Conservation (phyloP, 345 rosid genomes). For the Brassica incana region DNA sequence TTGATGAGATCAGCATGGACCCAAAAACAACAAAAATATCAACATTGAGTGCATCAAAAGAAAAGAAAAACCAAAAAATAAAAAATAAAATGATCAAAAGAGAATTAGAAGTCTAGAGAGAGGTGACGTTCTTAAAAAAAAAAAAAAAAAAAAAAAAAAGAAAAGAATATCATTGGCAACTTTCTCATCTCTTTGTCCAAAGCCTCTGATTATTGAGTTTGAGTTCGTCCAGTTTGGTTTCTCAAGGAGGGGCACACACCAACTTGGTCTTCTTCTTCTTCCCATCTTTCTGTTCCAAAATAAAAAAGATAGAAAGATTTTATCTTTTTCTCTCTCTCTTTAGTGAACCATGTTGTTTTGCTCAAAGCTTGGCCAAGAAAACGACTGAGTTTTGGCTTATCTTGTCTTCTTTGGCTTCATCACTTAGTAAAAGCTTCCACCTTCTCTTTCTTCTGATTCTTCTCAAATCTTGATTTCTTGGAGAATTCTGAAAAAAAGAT, state of each 20-base stretch:
- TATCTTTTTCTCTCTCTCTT: not conserved
- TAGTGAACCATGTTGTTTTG: constrained; percentile 2
- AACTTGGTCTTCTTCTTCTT: not conserved
- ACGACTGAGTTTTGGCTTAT: constrained; percentile 9
- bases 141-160: not conserved
- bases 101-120: constrained; percentile 15
- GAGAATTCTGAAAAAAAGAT: not conserved
- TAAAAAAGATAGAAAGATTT: not conserved
- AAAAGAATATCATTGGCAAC: not conserved
- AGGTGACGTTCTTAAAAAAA: not conserved
- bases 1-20: constrained; percentile 7
- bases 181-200: not conserved
- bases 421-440: not conserved
- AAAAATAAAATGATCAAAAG: not conserved
- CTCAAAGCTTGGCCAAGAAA: not conserved
- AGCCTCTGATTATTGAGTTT: constrained; percentile 3
- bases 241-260: not conserved
- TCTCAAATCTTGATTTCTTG: not conserved
- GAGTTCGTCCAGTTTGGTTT: not conserved
- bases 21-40: not conserved
- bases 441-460: not conserved
- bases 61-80: not conserved
- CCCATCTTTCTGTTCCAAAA: not conserved
- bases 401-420: constrained; percentile 1
- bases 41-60: constrained; percentile 1